A percentile compares a stretch with the other conserved stretches of the same genome.
These are phyloP conservation scores for Picea abies DNA, from an alignment of 83 land plant species.

Conservation along the genomic window DNA sequence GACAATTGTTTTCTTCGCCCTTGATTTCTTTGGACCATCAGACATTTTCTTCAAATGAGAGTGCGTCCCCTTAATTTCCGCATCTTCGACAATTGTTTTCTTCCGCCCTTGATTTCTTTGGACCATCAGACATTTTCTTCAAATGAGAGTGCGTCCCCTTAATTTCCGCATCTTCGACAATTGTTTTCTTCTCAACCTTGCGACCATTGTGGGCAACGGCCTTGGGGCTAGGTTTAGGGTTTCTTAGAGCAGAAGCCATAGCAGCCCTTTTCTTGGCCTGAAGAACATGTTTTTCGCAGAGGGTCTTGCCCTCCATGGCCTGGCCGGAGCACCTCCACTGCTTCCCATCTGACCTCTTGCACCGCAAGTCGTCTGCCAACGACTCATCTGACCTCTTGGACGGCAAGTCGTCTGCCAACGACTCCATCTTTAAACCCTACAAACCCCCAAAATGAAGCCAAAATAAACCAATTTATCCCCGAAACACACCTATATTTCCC, in stretches of 20 bases:
- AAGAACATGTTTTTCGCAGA: conserved; percentile 18
- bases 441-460: too few species aligned
- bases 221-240: not conserved
- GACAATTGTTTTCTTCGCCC: not conserved
- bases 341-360: conserved; percentile 25
- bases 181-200: not conserved
- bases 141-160: not conserved
- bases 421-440: too few species aligned
- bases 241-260: not conserved
- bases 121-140: not conserved
- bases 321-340: conserved; percentile 15
- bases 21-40: not conserved
- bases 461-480: too few species aligned
- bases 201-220: not conserved
- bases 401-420: too few species aligned
- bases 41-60: not conserved
- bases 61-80: too few species aligned
- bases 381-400: not conserved
- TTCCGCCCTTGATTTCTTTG: too few species aligned
- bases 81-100: not conserved
- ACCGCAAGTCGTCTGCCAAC: conserved; percentile 10
- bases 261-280: conserved; percentile 15
- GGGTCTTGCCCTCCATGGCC: conserved; percentile 12
- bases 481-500: too few species aligned
- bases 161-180: not conserved